phyloP scores from a whole-genome alignment of 345 rosid genomes.

The Gossypium rotundifolium region DNA sequence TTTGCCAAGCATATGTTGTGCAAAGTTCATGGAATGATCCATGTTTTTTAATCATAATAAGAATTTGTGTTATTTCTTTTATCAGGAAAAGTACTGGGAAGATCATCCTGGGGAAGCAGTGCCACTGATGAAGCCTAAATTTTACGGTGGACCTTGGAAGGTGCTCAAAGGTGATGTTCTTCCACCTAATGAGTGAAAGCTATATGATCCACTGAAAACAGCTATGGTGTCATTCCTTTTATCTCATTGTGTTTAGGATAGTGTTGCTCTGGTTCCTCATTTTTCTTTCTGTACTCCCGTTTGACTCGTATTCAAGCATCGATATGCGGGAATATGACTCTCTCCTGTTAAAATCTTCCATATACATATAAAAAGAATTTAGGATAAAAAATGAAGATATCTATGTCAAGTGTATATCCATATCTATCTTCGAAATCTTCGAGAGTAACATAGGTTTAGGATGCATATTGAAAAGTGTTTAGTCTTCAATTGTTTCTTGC shows the following conservation, averaged over 20 bases:
- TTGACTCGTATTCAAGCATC: not conserved
- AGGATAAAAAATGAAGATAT: too few species aligned
- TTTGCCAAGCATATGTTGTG: not conserved
- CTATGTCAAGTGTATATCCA: too few species aligned
- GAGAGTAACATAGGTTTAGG: not conserved
- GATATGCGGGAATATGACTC: too few species aligned
- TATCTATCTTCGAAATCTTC: too few species aligned
- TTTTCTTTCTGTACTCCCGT: not conserved
- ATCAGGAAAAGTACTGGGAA: slow-evolving; percentile 90
- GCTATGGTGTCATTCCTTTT: too few species aligned
- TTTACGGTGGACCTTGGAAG: slow-evolving; percentile 80
- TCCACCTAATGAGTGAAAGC: slow-evolving; percentile 26
- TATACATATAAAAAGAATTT: too few species aligned
- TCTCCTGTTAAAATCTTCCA: too few species aligned
- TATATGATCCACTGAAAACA: not conserved
- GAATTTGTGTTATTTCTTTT: slow-evolving; percentile 7
- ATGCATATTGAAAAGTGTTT: not conserved
- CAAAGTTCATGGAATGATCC: not conserved
- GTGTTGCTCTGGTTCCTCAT: not conserved
- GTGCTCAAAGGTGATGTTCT: slow-evolving; percentile 61
- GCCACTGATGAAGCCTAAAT: slow-evolving; percentile 74
- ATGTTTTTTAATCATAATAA: not conserved
- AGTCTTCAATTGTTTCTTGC: not conserved
- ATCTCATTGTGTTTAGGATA: not conserved
- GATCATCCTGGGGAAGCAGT: slow-evolving; percentile 83